Evolutionary conservation across 495 filamentous ascomycete genomes (phyloP), one percentile per base, ranked within the genome.

Genomic region (Aspergillus conjunctus): DNA sequence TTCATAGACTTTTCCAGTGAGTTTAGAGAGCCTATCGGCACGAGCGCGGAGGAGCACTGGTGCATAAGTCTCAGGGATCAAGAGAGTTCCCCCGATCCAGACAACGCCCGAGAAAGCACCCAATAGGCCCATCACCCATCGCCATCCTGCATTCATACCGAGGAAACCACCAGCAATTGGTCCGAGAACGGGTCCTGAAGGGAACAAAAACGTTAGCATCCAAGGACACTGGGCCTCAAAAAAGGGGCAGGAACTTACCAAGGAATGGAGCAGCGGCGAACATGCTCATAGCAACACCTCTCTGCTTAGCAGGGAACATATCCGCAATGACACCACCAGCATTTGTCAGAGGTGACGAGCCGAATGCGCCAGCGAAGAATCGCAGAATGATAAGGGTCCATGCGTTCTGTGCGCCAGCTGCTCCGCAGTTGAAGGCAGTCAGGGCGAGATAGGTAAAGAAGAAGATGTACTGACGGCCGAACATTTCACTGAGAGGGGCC

Each of bases 291-390:
- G 88, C 89, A 14, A 87, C 61, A 49, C 89, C 89, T 63, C 89
- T 76, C 65, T 91, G 73, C 58, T 71, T 76, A 4, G 84, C 83
- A 10, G 76, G 64, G 65, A 91, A 91, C 81, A 91, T 88, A 63
- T 92, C 88, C 32, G 88, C 86, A 63, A 91, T 89, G 34, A 91
- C 84, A 67, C 88, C 88, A 59, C 88, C 88, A 17, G 86, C 79
- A 68, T 91, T 92, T 26, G 88, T 90, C 56, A 92, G 65, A 31
- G 88, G 84, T 1, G 87, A 88, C 2, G 86, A 86, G 31, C 91
- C 91, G 69, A 91, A 90, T n/a, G 88, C 79, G 53, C 91, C 88
- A 26, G 87, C 88, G 54, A 92, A 87, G 79, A 92, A 91, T 21
- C 91, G 87, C 30, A 92, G 80, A 61, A 92, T 83, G 52, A 92